Conservation (phyloP, 257 asterid genomes). For the Lantana camara region DNA sequence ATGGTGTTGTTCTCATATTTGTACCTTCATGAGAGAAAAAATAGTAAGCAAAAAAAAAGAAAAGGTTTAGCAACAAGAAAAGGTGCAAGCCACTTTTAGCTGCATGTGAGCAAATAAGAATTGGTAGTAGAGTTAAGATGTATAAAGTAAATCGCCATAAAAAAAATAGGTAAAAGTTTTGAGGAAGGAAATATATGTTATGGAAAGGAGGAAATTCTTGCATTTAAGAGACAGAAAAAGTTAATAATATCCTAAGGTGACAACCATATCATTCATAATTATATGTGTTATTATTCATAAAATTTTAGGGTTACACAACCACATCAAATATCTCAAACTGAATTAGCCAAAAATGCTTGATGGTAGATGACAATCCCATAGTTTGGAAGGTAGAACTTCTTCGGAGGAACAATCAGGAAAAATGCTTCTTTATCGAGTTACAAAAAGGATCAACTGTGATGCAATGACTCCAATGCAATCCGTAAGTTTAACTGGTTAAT, state of each 20-base stretch:
- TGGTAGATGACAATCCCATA: background rate
- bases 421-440: too few relatives aligned
- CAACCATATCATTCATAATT: too few relatives aligned
- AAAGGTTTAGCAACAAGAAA: constrained; percentile 3
- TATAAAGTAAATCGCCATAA: background rate
- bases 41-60: constrained; percentile 17
- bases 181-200: background rate
- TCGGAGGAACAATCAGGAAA: too few relatives aligned
- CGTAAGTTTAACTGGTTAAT: too few relatives aligned
- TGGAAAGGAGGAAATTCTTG: background rate
- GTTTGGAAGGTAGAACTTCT: too few relatives aligned
- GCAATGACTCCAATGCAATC: too few relatives aligned
- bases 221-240: constrained; percentile 10
- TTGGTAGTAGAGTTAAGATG: background rate
- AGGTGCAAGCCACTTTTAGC: constrained; percentile 8
- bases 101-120: background rate
- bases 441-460: too few relatives aligned
- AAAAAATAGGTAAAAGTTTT: constrained; percentile 6
- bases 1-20: constrained; percentile 89
- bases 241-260: background rate
- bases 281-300: too few relatives aligned
- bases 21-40: constrained; percentile 56
- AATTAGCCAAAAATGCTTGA: too few relatives aligned
- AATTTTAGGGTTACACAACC: too few relatives aligned
- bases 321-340: too few relatives aligned